Base-by-base conservation (phyloP, 495 filamentous ascomycete species). In the Stereocaulon alpinum region DNA sequence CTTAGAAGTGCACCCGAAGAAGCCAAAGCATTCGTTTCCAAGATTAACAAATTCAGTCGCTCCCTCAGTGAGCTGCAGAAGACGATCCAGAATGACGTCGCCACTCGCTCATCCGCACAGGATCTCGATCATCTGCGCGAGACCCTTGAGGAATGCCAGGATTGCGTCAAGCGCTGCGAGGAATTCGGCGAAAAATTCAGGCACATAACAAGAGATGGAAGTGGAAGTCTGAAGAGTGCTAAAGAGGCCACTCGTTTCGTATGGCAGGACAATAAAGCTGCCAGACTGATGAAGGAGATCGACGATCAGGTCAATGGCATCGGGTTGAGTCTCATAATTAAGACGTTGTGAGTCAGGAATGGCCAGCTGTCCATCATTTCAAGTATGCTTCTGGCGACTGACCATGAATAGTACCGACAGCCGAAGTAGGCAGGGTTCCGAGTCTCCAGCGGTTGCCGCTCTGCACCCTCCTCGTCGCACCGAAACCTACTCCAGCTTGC, bases 1-100 rank as follows among this genome's bases (percentile, higher is more conserved):
- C 53, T 60, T 2, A 50, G 40, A 45, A 56, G 52, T 34, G 62
- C 62, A 17, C 62, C 62, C 20, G 58, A 64, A 40, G 48, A 40
- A 17, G 58, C 58, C 18, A 64, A 61, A 56, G 62, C 58, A 5
- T 61, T 64, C 37, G 24, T 49, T 15, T 42, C 34, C 20, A 60
- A 61, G 24, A 57, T 61, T 44, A 49, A 61, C 12, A 34, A 30
- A 18, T 64, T 64, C 44, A 56, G 42, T 1, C 12, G 55, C 7
- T 47, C 30, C 34, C 48, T 63, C 6, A 49, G 6, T 5, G 47
- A 52, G 42, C 51, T 63, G n/a, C 56, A 63, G 29, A 45, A 43
- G 22, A 30, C 54, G 6, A 49, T 63, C 12, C 30, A 59, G 4
- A 32, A 32, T 27, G 34, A 54, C 5, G 11, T 17, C 2, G 1